phyloP scores from a whole-genome alignment of 2,329 filamentous ascomycete species.

The Rutstroemia sp. region DNA sequence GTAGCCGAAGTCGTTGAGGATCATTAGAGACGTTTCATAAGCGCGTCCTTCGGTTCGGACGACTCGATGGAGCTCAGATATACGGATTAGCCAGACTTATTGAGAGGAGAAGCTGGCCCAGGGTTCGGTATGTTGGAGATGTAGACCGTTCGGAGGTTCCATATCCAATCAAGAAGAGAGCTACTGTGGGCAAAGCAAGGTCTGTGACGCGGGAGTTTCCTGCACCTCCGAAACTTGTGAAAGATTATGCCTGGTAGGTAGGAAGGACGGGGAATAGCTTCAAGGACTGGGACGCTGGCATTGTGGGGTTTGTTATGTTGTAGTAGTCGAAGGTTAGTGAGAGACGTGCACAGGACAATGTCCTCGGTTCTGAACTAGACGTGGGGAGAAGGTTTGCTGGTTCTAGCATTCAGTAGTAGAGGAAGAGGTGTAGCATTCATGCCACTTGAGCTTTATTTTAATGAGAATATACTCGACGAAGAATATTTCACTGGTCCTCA shows the following conservation, averaged over 20 bases:
- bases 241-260: neutral
- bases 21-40: too few relatives aligned
- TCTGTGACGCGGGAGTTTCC: constrained; percentile 1
- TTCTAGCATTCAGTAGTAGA: neutral
- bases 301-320: constrained; percentile 1
- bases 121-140: too few relatives aligned
- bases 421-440: neutral
- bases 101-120: too few relatives aligned
- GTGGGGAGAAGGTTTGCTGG: neutral
- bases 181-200: neutral
- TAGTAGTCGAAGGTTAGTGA: neutral
- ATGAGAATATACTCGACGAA: neutral
- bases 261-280: neutral
- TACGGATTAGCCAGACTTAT: too few relatives aligned
- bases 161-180: neutral
- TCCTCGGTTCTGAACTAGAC: neutral
- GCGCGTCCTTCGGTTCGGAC: too few relatives aligned
- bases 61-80: too few relatives aligned
- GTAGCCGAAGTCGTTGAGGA: too few relatives aligned
- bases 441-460: neutral
- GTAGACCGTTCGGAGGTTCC: too few relatives aligned
- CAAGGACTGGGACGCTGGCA: neutral
- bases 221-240: neutral
- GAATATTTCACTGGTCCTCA: too few relatives aligned
- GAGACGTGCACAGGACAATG: constrained; percentile 9